These are phyloP conservation scores for Tetracladium maxilliforme DNA, from an alignment of 2,329 filamentous ascomycete species.

Conservation along the genomic window DNA sequence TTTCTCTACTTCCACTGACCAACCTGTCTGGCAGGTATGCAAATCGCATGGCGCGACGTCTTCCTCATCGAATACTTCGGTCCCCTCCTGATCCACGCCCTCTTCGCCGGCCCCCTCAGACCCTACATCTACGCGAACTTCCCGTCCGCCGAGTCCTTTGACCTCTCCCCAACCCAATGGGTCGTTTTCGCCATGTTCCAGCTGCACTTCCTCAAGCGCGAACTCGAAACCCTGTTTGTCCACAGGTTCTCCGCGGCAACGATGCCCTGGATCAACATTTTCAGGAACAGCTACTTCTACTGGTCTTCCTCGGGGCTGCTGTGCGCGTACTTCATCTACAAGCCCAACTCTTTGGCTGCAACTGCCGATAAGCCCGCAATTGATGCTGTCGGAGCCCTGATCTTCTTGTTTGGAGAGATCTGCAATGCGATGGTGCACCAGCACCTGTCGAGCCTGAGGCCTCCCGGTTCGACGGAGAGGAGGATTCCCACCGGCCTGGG, in stretches of 20 bases:
- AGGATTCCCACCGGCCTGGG: constrained; percentile 79
- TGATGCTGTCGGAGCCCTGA: constrained; percentile 50
- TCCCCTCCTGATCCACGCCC: constrained; percentile 73
- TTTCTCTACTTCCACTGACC: constrained; percentile 1
- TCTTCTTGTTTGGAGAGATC: constrained; percentile 67
- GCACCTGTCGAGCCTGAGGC: constrained; percentile 64
- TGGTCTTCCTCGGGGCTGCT: constrained; percentile 73
- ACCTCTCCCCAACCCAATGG: constrained; percentile 55
- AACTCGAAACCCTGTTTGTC: constrained; percentile 85
- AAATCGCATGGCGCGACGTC: constrained; percentile 85
- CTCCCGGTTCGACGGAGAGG: constrained; percentile 66
- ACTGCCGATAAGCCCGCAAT: constrained; percentile 28
- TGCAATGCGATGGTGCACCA: constrained; percentile 70
- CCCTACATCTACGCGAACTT: constrained; percentile 52
- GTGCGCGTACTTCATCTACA: constrained; percentile 75
- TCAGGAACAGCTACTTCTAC: constrained; percentile 94
- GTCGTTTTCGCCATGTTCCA: constrained; percentile 61
- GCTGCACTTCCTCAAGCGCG: constrained; percentile 85
- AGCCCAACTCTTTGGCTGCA: constrained; percentile 55
- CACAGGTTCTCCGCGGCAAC: constrained; percentile 92
- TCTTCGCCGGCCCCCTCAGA: constrained; percentile 55
- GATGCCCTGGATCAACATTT: constrained; percentile 82
- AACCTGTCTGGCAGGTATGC: constrained; percentile 43
- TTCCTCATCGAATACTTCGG: constrained; percentile 93
- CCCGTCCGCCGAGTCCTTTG: constrained; percentile 23